phyloP scores from a whole-genome alignment of 805 yeast species.

The Wickerhamomyces rabaulensis region DNA sequence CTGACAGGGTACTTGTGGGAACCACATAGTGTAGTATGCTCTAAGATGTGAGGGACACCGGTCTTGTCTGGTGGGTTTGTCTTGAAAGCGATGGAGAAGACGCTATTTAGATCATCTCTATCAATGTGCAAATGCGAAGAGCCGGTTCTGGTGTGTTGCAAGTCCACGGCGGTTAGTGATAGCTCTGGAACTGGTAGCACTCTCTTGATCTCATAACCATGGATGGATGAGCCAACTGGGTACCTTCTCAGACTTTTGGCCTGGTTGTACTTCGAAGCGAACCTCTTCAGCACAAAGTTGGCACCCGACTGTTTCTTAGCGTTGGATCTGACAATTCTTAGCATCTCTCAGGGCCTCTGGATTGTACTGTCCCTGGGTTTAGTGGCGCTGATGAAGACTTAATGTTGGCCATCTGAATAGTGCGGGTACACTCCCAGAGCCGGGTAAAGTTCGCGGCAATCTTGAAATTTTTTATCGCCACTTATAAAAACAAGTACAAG shows the following conservation, averaged over 20 bases:
- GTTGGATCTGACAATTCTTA: background rate
- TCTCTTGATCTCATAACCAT: constrained; percentile 64
- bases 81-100: constrained; percentile 83
- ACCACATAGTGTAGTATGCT: constrained; percentile 95
- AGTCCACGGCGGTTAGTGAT: constrained; percentile 69
- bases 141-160: constrained; percentile 65
- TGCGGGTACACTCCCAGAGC: no score
- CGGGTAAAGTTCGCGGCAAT: background rate
- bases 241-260: constrained; percentile 41
- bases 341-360: background rate
- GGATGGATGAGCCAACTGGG: constrained; percentile 55
- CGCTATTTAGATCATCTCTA: constrained; percentile 78
- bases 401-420: no score
- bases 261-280: constrained; percentile 26
- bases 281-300: background rate
- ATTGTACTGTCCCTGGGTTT: no score
- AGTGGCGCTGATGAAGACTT: background rate
- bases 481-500: background rate
- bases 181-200: constrained; percentile 75
- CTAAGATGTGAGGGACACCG: constrained; percentile 94
- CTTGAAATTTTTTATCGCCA: background rate
- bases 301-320: background rate
- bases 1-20: constrained; percentile 87
- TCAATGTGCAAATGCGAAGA: constrained; percentile 83
- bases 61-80: constrained; percentile 94